Percentiles rank a stretch among this genome's conserved stretches.
phyloP scores from a whole-genome alignment of 1,139 yeast species.

The Nakaseomyces delphensis region DNA sequence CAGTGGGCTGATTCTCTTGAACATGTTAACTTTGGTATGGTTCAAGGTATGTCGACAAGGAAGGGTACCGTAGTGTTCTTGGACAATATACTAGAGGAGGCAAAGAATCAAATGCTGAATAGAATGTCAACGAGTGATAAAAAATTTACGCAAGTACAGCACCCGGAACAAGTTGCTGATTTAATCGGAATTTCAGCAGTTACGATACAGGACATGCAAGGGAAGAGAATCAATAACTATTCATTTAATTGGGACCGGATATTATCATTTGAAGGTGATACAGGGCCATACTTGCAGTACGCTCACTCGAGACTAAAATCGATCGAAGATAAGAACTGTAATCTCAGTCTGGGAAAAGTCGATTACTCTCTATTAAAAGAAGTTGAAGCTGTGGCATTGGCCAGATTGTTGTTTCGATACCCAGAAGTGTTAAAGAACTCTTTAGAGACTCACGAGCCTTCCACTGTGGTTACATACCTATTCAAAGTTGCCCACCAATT shows the following conservation, averaged over 20 bases:
- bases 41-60: constrained; percentile 97
- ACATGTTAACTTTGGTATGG: constrained; percentile 96
- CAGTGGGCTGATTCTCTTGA: constrained; percentile 74
- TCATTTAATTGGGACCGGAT: constrained; percentile 97
- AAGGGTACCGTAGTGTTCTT: constrained; percentile 97
- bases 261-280: constrained; percentile 97
- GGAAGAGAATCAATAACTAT: constrained; percentile 93
- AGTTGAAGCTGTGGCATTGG: constrained; percentile 61
- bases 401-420: constrained; percentile 80
- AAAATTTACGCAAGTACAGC: constrained; percentile 86
- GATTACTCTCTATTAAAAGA: constrained; percentile 66
- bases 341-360: constrained; percentile 35
- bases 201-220: constrained; percentile 98
- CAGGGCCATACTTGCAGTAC: constrained; percentile 97
- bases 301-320: constrained; percentile 97
- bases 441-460: constrained; percentile 78
- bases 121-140: constrained; percentile 90
- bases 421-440: constrained; percentile 88
- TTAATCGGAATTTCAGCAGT: constrained; percentile 94
- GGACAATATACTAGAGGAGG: constrained; percentile 87
- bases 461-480: constrained; percentile 90
- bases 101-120: constrained; percentile 91
- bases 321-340: constrained; percentile 67
- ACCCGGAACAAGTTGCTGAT: constrained; percentile 94
- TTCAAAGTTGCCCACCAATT: constrained; percentile 89